Evolutionary conservation across 306 rosid genomes (phyloP).

Genomic region (Macrotyloma uniflorum): DNA sequence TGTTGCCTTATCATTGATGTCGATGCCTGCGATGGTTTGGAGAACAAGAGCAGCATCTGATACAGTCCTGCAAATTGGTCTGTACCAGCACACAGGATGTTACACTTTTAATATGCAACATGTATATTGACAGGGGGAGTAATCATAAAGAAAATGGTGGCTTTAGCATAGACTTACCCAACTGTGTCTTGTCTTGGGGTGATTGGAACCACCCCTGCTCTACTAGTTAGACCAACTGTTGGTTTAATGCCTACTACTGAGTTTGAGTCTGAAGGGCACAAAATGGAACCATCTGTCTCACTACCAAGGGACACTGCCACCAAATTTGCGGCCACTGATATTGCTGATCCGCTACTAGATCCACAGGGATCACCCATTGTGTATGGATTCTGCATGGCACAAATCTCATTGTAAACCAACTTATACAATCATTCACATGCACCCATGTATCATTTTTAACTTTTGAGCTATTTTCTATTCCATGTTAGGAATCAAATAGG

Average conservation of each 20-base stretch:
- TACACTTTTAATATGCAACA: not conserved
- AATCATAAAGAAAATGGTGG: not conserved
- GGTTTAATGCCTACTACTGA: conserved; percentile 69
- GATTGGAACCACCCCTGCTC: conserved; percentile 72
- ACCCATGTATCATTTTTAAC: too few relatives aligned
- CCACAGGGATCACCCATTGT: conserved; percentile 53
- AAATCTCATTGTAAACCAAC: too few relatives aligned
- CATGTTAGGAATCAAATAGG: too few relatives aligned
- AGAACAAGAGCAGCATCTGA: conserved; percentile 71
- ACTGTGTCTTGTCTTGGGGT: conserved; percentile 65
- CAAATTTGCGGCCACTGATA: conserved; percentile 71
- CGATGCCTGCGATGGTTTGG: conserved; percentile 59
- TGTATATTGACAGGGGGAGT: not conserved
- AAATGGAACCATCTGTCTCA: conserved; percentile 65
- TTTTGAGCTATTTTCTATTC: too few relatives aligned
- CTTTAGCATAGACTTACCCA: conserved; percentile 49
- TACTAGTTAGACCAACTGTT: conserved; percentile 75
- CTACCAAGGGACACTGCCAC: conserved; percentile 59
- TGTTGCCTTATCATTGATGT: conserved; percentile 49
- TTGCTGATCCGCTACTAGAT: conserved; percentile 70
- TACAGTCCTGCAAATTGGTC: conserved; percentile 71
- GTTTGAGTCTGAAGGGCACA: conserved; percentile 53
- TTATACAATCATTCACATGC: too few relatives aligned
- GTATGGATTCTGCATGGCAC: conserved; percentile 39
- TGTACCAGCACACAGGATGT: conserved; percentile 36